Base-by-base conservation (phyloP, 73 alveolate species). In the Blepharisma japonicum region DNA sequence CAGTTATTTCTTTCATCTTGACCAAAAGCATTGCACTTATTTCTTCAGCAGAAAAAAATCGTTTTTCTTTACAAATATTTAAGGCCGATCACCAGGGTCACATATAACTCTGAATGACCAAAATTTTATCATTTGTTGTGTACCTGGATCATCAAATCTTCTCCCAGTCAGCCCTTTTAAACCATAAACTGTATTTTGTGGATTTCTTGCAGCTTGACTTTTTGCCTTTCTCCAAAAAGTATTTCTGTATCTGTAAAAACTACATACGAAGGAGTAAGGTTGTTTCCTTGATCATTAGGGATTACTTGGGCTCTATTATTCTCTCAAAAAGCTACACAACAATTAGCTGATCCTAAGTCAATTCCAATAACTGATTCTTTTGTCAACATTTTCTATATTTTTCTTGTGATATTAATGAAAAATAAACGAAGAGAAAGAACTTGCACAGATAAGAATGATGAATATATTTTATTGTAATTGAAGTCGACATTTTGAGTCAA, bases 211-310 rank as follows among this genome's bases (percentile, higher is more conserved):
- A n/a, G 95, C 94, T 87, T 96, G 94, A 49, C 81, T 87, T 89
- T 92, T 94, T 39, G 98, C 98, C 20, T 96, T 74, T 96, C 99
- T 23, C 99, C 99, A 3, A 88, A 82, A 48, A 89, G 89, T 68
- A 97, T 85, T 85, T 94, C 97, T 5, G 82, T 93, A 2, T 92
- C 98, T 9, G 98, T 92, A 82, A 94, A 94, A 14, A 97, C 98
- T 42, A 94, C 99, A 71, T 92, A 92, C 6, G 98, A 91, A 2
- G 98, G 99, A 45, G 98, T 94, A 77, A 95, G 90, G 54, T 96
- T 94, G 91, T 94, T 94, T 25, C 98, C 98, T 72, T 90, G 87
- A 68, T 96, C 98, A 77, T 94, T 96, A 23, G 98, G 97, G 79
- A 96, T 92, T 67, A 96, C 94, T 72, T 96, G 98, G 32, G 94